Base-by-base conservation (phyloP, 2,329 filamentous ascomycete species). In the Didymella pomorum region DNA sequence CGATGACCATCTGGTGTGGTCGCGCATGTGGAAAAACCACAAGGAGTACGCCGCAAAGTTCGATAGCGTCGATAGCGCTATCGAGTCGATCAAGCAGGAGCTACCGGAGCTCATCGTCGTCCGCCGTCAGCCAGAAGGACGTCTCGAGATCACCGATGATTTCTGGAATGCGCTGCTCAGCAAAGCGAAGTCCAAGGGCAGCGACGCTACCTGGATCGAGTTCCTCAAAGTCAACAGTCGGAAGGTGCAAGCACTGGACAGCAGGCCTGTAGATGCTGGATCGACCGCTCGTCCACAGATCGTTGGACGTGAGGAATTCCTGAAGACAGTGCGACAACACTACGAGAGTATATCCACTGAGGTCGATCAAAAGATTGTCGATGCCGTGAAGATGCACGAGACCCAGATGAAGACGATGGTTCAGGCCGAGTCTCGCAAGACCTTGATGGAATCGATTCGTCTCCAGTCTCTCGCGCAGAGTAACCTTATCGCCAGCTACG, bases 101-200 rank as follows among this genome's bases (percentile, higher is more conserved):
- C 73, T 91, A 3, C 89, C 89, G 0, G 79, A 82, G 12, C 66
- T 83, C 10, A 78, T 91, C 4, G 82, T 84, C 58, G 82, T 89
- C 63, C 79, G 82, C 14, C 79, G 81, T 8, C 78, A 83, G 56
- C 73, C 78, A 31, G 73, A 84, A 28, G 88, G 87, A 14, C 80
- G 82, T 10, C 74, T 79, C 0, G 76, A 83, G 21, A 83, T 91
- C 16, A 78, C 84, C 0, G 80, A 85, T 23, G 82, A 86, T 2
- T 90, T 92, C 59, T 92, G 86, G 84, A 80, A 85, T 55, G 89
- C 88, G 0, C 72, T 92, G 9, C 79, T 81, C 23, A 82, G 84
- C 52, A 80, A 83, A 56, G 82, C 90, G 46, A 77, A 77, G 20
- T 72, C 78, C 1, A 84, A 85, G 20, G 67, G 61, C 4, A 49